Evolutionary conservation across 495 filamentous ascomycete species (phyloP).

Genomic region (Aspergillus nanangensis): DNA sequence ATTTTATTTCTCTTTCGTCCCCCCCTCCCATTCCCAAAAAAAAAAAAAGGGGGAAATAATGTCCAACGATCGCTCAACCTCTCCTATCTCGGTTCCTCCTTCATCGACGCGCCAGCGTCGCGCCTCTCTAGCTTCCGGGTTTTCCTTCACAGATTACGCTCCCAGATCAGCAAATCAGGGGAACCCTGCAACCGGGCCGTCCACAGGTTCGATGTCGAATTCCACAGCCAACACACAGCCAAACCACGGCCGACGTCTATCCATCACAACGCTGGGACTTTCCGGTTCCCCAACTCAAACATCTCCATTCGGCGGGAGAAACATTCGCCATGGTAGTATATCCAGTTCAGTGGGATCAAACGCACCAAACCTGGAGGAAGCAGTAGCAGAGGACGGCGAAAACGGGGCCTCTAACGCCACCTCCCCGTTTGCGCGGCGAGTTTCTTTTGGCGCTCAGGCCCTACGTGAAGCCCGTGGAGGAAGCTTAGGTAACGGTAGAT

Average conservation of each 20-base stretch:
- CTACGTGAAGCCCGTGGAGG: slow-evolving; percentile 62
- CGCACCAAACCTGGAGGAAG: slow-evolving; percentile 80
- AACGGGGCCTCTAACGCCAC: slow-evolving; percentile 42
- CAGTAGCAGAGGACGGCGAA: slow-evolving; percentile 76
- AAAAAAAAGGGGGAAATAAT: no score
- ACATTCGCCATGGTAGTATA: slow-evolving; percentile 66
- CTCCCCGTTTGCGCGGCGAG: slow-evolving; percentile 76
- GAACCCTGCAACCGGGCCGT: slow-evolving; percentile 26
- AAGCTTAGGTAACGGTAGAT: slow-evolving; percentile 44
- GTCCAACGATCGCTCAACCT: slow-evolving; percentile 45
- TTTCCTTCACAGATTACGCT: slow-evolving; percentile 44
- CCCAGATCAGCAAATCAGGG: slow-evolving; percentile 30
- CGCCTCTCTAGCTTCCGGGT: slow-evolving; percentile 43
- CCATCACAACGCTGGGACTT: slow-evolving; percentile 79
- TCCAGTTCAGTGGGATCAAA: slow-evolving; percentile 66
- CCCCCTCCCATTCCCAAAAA: no score
- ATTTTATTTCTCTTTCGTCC: neutral
- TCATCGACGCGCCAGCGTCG: slow-evolving; percentile 39
- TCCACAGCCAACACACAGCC: slow-evolving; percentile 57
- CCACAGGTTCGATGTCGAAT: slow-evolving; percentile 62
- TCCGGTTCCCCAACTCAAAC: slow-evolving; percentile 69
- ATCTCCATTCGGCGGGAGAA: slow-evolving; percentile 45
- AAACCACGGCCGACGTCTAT: slow-evolving; percentile 77
- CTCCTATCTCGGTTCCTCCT: slow-evolving; percentile 42
- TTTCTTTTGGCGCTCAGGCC: slow-evolving; percentile 89